These are phyloP conservation scores for Pythium sp. DNA, from an alignment of 352 stramenopile species.

Conservation along the genomic window DNA sequence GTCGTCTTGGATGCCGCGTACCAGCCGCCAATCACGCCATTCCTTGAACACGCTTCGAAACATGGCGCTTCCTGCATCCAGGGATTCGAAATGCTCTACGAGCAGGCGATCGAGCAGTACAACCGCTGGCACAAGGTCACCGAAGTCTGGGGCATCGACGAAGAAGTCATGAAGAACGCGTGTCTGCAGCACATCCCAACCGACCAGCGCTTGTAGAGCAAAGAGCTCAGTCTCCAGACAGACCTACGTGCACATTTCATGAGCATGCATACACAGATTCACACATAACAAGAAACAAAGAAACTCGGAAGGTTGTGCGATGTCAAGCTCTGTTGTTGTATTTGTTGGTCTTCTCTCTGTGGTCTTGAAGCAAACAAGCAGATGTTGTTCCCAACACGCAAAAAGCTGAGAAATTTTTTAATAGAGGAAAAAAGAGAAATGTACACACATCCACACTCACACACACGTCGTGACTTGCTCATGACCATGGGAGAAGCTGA, in stretches of 20 bases:
- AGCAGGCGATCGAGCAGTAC: conserved; percentile 97
- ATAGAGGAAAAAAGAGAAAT: not conserved
- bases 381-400: not conserved
- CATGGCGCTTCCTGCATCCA: conserved; percentile 90
- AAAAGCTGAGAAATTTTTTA: not conserved
- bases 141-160: conserved; percentile 35
- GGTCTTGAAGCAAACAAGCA: not conserved
- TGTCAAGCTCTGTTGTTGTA: not conserved
- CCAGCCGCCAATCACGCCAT: conserved; percentile 93
- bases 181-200: conserved; percentile 52
- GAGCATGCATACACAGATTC: not conserved
- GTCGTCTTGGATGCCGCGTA: conserved; percentile 98
- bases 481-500: conserved; percentile 3
- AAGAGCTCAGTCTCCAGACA: not conserved
- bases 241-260: not conserved
- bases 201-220: conserved; percentile 44
- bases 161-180: conserved; percentile 54
- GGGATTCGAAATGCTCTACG: conserved; percentile 98
- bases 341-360: conserved; percentile 6
- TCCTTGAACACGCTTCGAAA: conserved; percentile 87
- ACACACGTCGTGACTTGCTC: not conserved
- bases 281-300: not conserved
- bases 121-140: conserved; percentile 89
- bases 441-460: conserved; percentile 4
- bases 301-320: not conserved